Base-by-base conservation (phyloP, 305 asterid species). In the Stenogyne calaminthoides region DNA sequence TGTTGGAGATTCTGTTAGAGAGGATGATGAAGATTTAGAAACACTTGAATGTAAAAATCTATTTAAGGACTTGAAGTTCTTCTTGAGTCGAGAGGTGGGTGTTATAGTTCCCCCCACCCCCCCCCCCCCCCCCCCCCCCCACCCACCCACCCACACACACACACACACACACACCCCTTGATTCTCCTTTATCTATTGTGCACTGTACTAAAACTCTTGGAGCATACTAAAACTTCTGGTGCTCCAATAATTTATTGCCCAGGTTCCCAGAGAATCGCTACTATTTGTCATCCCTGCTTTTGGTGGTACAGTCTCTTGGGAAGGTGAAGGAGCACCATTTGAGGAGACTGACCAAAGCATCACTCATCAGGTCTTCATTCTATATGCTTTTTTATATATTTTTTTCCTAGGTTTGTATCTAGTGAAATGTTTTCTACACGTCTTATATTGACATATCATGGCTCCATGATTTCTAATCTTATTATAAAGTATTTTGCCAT, bases 231-330 rank as follows among this genome's bases (percentile, higher is more conserved):
- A 59, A 22, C 11, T 18, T 77, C 32, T 34, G 60, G 52, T 25
- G 40, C 11, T 29, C 49, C 67, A 52, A 18, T 69, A 56, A 19
- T 12, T 78, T n/a, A 36, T 68, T 80, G 7, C 70, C 71, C 84
- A 95, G 98, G 96, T 90, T 77, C 99, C 99, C 6, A 89, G 98
- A 76, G 99, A 95, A 82, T 90, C 98, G 1, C 77, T 95, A 79
- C 86, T 95, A 55, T 92, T 92, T 76, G 58, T 92, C 73, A 90
- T 90, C 78, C 91, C 98, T 59, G 96, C 98, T 73, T 92, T 95
- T 78, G 99, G 99, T 75, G 99, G 99, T 81, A 76, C 75, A 8
- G 98, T 95, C 74, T 92, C 99, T 54, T 95, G 99, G 99, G 99
- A 90, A 75, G 99, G 99, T 62, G 92, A 86, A 84, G 97, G 96